A percentile compares a stretch with the other conserved stretches of the same genome.
phyloP scores from a whole-genome alignment of 2,329 filamentous ascomycete species.

The Penicillium sp. region DNA sequence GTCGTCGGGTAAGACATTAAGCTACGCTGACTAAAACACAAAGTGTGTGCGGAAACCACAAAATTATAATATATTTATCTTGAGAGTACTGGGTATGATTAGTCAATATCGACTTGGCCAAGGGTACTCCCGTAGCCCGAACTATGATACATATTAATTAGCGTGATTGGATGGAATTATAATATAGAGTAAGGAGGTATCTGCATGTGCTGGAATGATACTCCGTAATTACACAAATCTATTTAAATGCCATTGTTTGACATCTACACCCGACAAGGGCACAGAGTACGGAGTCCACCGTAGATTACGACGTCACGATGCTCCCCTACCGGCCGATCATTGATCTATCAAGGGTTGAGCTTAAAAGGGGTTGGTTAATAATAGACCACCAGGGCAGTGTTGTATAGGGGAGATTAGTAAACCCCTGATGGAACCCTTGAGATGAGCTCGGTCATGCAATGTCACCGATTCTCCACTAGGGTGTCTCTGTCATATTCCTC shows the following conservation, averaged over 20 bases:
- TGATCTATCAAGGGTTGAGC: background rate
- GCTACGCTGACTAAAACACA: no score
- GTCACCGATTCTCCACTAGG: background rate
- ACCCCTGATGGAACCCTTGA: background rate
- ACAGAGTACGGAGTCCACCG: background rate
- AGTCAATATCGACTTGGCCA: background rate
- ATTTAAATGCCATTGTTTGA: background rate
- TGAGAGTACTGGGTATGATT: background rate
- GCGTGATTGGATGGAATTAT: background rate
- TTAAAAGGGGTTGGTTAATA: constrained; percentile 2
- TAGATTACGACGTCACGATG: background rate
- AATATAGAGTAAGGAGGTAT: background rate
- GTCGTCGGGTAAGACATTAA: background rate
- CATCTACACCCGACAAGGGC: background rate
- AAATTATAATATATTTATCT: background rate
- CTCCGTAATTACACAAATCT: background rate
- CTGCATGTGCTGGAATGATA: background rate
- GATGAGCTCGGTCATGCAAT: background rate
- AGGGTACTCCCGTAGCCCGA: background rate
- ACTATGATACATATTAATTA: background rate
- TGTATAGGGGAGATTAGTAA: constrained; percentile 1
- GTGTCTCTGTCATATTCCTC: background rate
- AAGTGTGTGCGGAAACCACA: background rate
- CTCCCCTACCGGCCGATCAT: background rate
- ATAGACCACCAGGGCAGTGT: background rate